These are phyloP conservation scores for Casuarina equisetifolia DNA, from an alignment of 306 rosid species.

Conservation along the genomic window DNA sequence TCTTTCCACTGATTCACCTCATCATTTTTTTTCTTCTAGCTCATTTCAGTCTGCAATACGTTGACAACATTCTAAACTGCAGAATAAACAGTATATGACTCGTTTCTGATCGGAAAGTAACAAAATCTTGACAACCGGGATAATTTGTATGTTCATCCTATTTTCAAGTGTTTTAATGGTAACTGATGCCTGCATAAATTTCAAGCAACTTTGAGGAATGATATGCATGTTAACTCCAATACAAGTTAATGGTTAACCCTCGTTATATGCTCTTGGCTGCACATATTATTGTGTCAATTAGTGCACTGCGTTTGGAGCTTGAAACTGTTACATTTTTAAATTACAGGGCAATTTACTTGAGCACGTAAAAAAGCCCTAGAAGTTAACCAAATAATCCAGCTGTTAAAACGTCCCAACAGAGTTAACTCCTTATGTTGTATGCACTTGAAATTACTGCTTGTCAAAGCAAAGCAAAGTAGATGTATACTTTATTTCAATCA, in stretches of 20 bases:
- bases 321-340: slow-evolving; percentile 1
- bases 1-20: background rate
- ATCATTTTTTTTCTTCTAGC: background rate
- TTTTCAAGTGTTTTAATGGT: slow-evolving; percentile 2
- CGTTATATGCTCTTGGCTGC: background rate
- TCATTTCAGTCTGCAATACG: background rate
- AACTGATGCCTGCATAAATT: background rate
- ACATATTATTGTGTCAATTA: background rate
- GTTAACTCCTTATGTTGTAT: slow-evolving; percentile 19
- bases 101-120: background rate
- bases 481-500: slow-evolving; percentile 30
- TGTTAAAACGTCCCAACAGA: slow-evolving; percentile 6
- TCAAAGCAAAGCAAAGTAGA: slow-evolving; percentile 43
- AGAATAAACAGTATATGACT: background rate
- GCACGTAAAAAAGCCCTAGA: background rate
- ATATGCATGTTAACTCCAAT: background rate
- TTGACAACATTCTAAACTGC: background rate
- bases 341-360: background rate
- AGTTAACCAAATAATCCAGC: slow-evolving; percentile 11
- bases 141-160: background rate
- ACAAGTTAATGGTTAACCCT: background rate
- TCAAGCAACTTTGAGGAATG: background rate
- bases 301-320: background rate
- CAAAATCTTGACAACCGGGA: background rate
- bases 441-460: slow-evolving; percentile 43